Evolutionary conservation across 495 filamentous ascomycete species (phyloP), one percentile per base, ranked within the genome.

Genomic region (Chaetomium fimeti): DNA sequence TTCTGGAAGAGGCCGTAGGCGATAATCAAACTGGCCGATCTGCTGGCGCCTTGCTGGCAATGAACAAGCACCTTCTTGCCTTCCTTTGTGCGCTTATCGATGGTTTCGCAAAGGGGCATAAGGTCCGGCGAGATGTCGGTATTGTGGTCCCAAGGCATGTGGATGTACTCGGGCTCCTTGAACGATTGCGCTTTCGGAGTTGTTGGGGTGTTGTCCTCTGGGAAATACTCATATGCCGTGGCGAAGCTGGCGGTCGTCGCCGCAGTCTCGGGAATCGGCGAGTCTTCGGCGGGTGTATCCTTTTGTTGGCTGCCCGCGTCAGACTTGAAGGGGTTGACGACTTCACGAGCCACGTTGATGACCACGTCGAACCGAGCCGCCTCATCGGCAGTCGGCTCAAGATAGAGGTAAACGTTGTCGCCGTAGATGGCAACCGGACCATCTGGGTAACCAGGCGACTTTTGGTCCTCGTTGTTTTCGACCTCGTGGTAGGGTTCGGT

Each of bases 101-200:
- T 93, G 13, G 88, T 80, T 68, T 96, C 88, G 71, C 94, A 96
- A n/a, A 98, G 79, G 47, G 78, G 80, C 72, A 89, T 86, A 32
- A 98, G 77, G 71, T 98, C 94, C 25, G 89, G 87, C 18, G 93
- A 85, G 64, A 98, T 96, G 65, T 97, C 91, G 0, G 93, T 96
- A 70, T 98, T 97, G 76, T 98, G 94, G 67, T 98, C 95, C 94
- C 94, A 98, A 3, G 86, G 88, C 53, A 98, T 89, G 72, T 98
- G 94, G 57, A 98, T 87, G 72, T 98, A 98, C 74, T 98, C 94
- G 2, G 94, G 94, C 27, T 85, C 77, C 18, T 80, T 76, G 28
- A 74, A 79, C 27, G 74, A n/a, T 69, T 78, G 71, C 5, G 76
- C 77, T 61, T 83, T 87, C 3, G 89, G 88, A 2, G 86, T 88